Evolutionary conservation across 768 basidiomycete species (phyloP).

Genomic region (Naganishia randhawae): DNA sequence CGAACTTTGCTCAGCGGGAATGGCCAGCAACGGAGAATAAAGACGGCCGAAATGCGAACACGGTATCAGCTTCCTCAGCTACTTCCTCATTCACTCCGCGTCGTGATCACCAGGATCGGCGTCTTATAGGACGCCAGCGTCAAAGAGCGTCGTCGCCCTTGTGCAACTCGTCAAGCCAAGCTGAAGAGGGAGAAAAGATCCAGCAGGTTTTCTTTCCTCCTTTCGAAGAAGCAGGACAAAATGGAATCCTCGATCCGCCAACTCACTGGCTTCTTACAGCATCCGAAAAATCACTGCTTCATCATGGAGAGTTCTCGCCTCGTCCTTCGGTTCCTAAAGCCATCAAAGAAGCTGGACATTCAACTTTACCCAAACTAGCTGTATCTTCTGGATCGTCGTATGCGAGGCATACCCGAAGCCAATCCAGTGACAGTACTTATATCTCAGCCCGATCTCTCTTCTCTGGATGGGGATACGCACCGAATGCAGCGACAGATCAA

Average conservation of each 20-base stretch:
- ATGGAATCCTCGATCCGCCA: not conserved
- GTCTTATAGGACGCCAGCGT: not conserved
- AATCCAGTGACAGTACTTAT: conserved; percentile 1
- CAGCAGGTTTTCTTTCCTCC: conserved; percentile 28
- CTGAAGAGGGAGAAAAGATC: conserved; percentile 2
- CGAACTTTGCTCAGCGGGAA: not conserved
- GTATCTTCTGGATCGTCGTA: not conserved
- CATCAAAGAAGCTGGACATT: not conserved
- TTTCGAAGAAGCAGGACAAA: conserved; percentile 24
- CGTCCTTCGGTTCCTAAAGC: not conserved
- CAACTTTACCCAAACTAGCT: not conserved
- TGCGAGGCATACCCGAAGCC: not conserved
- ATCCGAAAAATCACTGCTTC: not conserved
- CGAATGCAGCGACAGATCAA: not conserved
- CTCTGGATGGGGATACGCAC: not conserved
- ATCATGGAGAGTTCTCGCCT: not conserved
- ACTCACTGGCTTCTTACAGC: not conserved
- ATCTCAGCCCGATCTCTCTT: not conserved
- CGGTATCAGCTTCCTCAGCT: not conserved
- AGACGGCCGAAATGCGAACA: not conserved
- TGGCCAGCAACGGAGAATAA: not conserved
- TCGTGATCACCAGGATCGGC: not conserved
- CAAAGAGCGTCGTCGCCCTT: not conserved
- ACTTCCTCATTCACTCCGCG: not conserved
- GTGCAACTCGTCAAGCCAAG: not conserved